Evolutionary conservation across 2,329 filamentous ascomycete genomes (phyloP), one percentile per base, ranked within the genome.

Genomic region (Fusarium domesticum): DNA sequence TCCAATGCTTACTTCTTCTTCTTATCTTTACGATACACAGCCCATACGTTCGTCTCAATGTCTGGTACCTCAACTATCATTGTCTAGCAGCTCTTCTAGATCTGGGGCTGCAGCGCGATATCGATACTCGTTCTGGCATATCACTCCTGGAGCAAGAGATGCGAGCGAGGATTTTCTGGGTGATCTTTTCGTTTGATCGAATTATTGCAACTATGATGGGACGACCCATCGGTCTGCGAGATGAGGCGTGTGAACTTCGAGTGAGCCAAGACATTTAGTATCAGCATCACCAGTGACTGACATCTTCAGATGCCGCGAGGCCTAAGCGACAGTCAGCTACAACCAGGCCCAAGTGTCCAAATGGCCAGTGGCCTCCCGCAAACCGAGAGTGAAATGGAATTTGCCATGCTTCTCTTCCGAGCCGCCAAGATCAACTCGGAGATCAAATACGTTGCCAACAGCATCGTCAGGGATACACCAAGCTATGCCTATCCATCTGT

Each of bases 381-480:
- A 5, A 1, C 15, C 2, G 11, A 34, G 0, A 49, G 37, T 3
- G 53, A 51, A 7, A 70, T 75, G 53, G 56, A 65, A 1, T 73
- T 67, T 37, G 69, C 74, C 0, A 67, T 78, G 6, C 75, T 77
- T 37, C 57, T 78, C 0, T 78, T 78, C 54, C 67, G 60, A 37
- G 64, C 74, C 1, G 64, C 71, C 0, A 70, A 66, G 15, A 62
- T 78, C 6, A 80, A 78, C 43, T 79, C 77, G 0, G 76, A 80
- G 52, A 77, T 79, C n/a, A 79, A 79, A 58, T 78, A 78, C 37
- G 66, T 79, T 3, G 70, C 75, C 28, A 76, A 79, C 42, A 78
- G 75, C 40, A 69, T 79, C 40, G 68, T 69, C n/a, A 65, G 70
- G 18, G 65, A 70, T 5, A 63, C 67, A 0, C 75, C 75, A 0